Base-by-base conservation (phyloP, 257 asterid species). In the Rauvolfia tetraphylla region DNA sequence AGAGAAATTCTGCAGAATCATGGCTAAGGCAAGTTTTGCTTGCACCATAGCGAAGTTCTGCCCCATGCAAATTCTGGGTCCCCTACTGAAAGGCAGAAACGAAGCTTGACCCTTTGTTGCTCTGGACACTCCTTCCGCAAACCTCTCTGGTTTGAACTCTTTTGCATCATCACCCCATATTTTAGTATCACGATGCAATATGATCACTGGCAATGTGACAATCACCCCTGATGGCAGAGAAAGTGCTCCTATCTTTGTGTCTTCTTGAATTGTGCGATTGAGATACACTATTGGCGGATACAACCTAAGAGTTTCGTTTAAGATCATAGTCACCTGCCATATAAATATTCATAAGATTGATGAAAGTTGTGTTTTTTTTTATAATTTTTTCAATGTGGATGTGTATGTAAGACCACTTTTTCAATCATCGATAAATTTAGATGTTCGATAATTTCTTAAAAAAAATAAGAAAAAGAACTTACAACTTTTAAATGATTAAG, bases 281-380 rank as follows among this genome's bases (percentile, higher is more conserved):
- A 85, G 63, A 13, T 39, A 29, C 7, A 46, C 38, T 18, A 68
- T 12, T 0, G 89, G 83, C 0, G 88, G 85, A 75, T 85, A 88
- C 1, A 85, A 17, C 33, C 91, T 82, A 83, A 86, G 34, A 0
- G 76, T 84, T 80, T 86, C 88, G 42, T 84, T 15, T 33, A 88
- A 62, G 31, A 88, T 82, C 87, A 88, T 86, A 8, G 81, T 81
- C 15, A 84, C 79, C 88, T 88, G 68, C 22, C 12, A 71, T 18
- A 1, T 29, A 27, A 27, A 48, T 33, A 46, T 33, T 11, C 56
- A 7, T 4, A 27, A 51, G 41, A 68, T 14, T 49, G 25, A 33
- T 59, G 61, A 29, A 23, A 44, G 36, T 5, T 56, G 23, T 8
- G 3, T 7, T n/a, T n/a, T n/a, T n/a, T n/a, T 23, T 56, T 23